phyloP scores from a whole-genome alignment of 73 alveolate species.

The Paramecium sexaurelia region DNA sequence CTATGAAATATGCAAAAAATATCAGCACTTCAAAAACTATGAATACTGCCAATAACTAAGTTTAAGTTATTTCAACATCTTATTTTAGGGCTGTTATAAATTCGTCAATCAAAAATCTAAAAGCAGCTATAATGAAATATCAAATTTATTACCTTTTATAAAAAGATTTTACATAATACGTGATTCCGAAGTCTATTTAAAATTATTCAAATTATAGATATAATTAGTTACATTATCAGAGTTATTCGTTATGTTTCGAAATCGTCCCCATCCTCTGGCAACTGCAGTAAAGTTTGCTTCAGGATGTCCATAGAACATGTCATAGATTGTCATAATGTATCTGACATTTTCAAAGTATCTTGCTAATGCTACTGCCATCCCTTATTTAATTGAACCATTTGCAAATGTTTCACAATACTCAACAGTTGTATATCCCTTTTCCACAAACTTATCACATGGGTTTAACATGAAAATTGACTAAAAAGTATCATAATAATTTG shows the following conservation, averaged over 20 bases:
- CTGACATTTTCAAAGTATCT: conserved; percentile 20
- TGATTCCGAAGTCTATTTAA: neutral
- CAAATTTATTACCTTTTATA: neutral
- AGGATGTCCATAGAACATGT: conserved; percentile 11
- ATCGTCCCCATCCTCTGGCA: neutral
- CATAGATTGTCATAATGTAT: conserved; percentile 7
- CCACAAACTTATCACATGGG: neutral
- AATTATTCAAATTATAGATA: conserved; percentile 13
- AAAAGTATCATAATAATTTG: neutral
- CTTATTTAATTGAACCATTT: neutral
- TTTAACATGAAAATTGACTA: neutral
- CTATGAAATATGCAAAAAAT: conserved; percentile 43
- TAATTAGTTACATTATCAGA: conserved; percentile 23
- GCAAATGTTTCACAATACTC: conserved; percentile 5
- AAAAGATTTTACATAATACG: neutral
- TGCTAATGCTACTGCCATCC: conserved; percentile 46
- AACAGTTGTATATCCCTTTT: neutral
- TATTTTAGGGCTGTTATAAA: neutral
- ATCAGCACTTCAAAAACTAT: conserved; percentile 57
- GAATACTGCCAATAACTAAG: conserved; percentile 54
- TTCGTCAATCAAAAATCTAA: neutral
- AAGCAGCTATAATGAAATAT: neutral
- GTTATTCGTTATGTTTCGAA: conserved; percentile 7
- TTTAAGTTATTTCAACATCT: conserved; percentile 14
- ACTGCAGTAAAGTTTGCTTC: neutral